Evolutionary conservation across 2,329 filamentous ascomycete species (phyloP).

Genomic region (Aureobasidium sp.): DNA sequence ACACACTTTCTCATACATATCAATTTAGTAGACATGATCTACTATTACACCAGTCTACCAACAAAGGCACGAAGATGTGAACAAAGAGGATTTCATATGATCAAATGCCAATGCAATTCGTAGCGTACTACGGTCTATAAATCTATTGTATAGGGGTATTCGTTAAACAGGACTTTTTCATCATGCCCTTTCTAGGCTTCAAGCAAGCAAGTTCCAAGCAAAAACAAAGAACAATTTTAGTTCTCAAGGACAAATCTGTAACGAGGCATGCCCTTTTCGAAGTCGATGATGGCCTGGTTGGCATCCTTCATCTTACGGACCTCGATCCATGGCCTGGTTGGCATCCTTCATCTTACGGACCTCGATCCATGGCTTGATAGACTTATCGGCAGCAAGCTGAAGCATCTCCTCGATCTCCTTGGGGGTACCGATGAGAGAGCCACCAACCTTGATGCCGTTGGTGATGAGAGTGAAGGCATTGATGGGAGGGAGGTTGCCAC

Average conservation of each 20-base stretch:
- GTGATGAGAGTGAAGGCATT: constrained; percentile 62
- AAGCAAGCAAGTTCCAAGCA: constrained; percentile 7
- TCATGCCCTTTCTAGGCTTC: constrained; percentile 5
- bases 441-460: constrained; percentile 54
- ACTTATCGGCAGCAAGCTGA: constrained; percentile 63
- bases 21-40: too few relatives aligned
- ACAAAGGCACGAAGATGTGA: not conserved
- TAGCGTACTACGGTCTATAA: constrained; percentile 17
- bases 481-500: constrained; percentile 54
- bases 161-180: constrained; percentile 16
- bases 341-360: constrained; percentile 62
- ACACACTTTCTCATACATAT: too few relatives aligned
- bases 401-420: constrained; percentile 68
- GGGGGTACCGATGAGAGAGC: constrained; percentile 56
- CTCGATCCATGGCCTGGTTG: constrained; percentile 70
- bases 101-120: constrained; percentile 14
- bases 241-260: constrained; percentile 47
- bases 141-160: constrained; percentile 16
- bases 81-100: not conserved
- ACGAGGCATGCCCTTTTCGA: constrained; percentile 60
- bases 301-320: constrained; percentile 62
- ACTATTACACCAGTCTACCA: too few relatives aligned
- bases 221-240: constrained; percentile 24
- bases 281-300: constrained; percentile 63
- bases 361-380: constrained; percentile 69